A percentile compares a stretch with the other conserved stretches of the same genome.
Conservation (phyloP, 768 basidiomycete genomes). For the Zangia roseola region DNA sequence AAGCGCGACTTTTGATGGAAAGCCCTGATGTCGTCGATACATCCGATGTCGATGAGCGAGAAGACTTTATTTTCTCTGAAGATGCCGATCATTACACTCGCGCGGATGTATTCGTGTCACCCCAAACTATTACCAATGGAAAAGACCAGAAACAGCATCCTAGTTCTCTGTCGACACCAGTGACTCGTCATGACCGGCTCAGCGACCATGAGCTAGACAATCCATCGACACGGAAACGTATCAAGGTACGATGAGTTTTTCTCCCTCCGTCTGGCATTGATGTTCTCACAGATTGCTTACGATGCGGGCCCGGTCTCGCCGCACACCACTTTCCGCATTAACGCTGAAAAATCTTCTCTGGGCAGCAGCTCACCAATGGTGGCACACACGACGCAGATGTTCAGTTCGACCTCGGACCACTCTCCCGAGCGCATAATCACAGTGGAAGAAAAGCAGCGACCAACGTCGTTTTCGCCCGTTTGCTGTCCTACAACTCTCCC, state of each 20-base stretch:
- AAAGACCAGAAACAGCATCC: not conserved
- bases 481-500: constrained; percentile 19
- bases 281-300: constrained; percentile 19
- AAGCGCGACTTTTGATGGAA: constrained; percentile 17
- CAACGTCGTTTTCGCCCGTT: constrained; percentile 11
- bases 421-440: not conserved
- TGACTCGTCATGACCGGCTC: not conserved
- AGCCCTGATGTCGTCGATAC: constrained; percentile 53
- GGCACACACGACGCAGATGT: not conserved
- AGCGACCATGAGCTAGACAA: constrained; percentile 11
- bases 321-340: not conserved
- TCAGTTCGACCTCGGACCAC: not conserved
- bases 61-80: constrained; percentile 34
- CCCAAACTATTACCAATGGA: not conserved
- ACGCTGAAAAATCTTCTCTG: not conserved
- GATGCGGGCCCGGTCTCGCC: not conserved
- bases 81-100: not conserved
- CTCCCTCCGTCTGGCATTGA: constrained; percentile 7
- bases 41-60: constrained; percentile 61
- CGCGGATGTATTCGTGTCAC: not conserved
- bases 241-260: constrained; percentile 28
- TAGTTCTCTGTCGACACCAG: not conserved
- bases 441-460: not conserved
- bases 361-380: not conserved
- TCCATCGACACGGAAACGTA: constrained; percentile 37